Evolutionary conservation across 2,329 filamentous ascomycete species (phyloP), one percentile per base, ranked within the genome.

Genomic region (Epichloe baconii): DNA sequence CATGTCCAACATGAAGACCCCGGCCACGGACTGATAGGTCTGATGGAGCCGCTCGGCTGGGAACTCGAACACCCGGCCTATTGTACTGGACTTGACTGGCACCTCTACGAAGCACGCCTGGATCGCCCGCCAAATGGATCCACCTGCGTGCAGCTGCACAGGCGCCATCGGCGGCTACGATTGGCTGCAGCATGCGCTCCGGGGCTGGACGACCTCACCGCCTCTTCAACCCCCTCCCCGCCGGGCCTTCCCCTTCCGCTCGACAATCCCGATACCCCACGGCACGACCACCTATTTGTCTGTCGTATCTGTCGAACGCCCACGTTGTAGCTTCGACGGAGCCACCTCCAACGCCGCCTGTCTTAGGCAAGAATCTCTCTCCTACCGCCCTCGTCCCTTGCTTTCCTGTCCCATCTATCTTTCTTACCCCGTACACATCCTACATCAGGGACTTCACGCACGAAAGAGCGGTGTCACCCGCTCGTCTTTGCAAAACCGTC

Each of bases 401-500:
- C 17, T 43, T 21, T 19, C 11, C 49, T 45, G 34, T 46, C 26
- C 35, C 38, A 17, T 48, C 45, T 44, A 6, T 37, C 34, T 34
- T 38, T 40, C 17, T 45, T 52, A 44, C 26, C 48, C 51, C 58
- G 55, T 58, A 60, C 61, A 62, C 58, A 58, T 64, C 52, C 59
- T 59, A 54, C 35, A 58, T 54, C 53, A 59, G 63, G 62, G 59
- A 62, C 57, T 59, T 63, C 57, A 63, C 58, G 61, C 57, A 63
- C 58, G 61, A 70, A 71, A 71, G 66, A 69, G 69, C 69, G 69
- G 69, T 71, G 68, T 71, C 69, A 62, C 62, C 62, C 59, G 62
- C 61, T 66, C 53, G 53, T 37, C 65, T 56, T 56, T 65, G 66
- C 66, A 67, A 67, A 64, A 67, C 61, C 61, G 57, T 57, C 59